Evolutionary conservation across 169 alveolate species (phyloP), one percentile per base, ranked within the genome.

Genomic region (Cryptosporidium canis): DNA sequence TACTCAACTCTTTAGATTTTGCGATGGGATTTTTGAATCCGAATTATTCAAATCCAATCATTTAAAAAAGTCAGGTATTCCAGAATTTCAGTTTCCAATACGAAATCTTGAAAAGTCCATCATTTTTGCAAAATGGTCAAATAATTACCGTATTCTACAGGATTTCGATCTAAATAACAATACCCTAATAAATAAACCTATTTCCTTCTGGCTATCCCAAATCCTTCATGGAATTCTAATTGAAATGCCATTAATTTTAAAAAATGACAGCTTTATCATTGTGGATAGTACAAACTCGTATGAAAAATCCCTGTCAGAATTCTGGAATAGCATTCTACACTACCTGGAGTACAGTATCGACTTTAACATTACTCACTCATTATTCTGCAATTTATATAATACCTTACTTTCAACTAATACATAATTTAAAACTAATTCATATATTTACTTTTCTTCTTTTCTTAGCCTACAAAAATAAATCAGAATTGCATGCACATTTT

Each of bases 221-320:
- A 77, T 77, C 18, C 41, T 77, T 37, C 47, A 77, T 58, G 87
- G 87, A n/a, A 43, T 56, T 11, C 31, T 77, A 39, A 77, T 61
- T 43, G 87, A 77, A 33, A 35, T 41, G 35, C 27, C 44, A 24
- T 58, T 33, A 5, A 24, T 58, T 0, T 37, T 77, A 35, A 77
- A 77, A 55, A 43, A 44, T 66, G 29, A 51, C 31, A 31, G 31
- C 43, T 63, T 35, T 63, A 35, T 63, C 12, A 8, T 31, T 18
- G 18, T 6, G 16, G 43, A 9, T 6, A 14, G 18, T 37, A 16
- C 4, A 3, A 9, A 63, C 31, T 63, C 64, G 24, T 55, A 12
- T 12, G 51, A 35, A 27, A 77, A 77, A 43, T 77, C 77, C 18
- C 27, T 77, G 24, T 14, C 37, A 4, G 31, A 55, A 29, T 61